Percentiles rank a stretch among this genome's conserved stretches.
Evolutionary conservation across 108 stramenopile species (phyloP).

Genomic region (Cyclotella atomus): DNA sequence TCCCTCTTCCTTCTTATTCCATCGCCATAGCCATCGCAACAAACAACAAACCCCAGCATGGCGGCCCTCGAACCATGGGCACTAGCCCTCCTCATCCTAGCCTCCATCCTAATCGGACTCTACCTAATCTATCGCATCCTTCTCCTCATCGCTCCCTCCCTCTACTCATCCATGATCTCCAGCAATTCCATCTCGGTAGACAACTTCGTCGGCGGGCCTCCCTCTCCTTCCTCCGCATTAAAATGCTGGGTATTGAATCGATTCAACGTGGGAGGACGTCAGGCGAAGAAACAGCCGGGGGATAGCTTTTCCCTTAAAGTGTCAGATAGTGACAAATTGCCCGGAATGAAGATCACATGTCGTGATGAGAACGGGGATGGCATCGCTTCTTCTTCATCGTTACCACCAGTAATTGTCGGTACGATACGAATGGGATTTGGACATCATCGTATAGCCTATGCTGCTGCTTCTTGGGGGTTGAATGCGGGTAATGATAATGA

Average conservation of each 20-base stretch:
- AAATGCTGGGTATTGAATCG: conserved; percentile 44
- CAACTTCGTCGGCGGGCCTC: conserved; percentile 47
- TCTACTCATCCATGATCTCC: conserved; percentile 38
- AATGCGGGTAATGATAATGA: too few species aligned
- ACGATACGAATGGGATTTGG: conserved; percentile 97
- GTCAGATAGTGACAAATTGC: conserved; percentile 40
- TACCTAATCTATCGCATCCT: conserved; percentile 43
- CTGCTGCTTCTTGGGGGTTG: conserved; percentile 85
- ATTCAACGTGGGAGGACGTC: conserved; percentile 39
- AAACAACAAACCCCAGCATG: too few species aligned
- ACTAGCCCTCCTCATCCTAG: conserved; percentile 33
- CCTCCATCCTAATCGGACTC: conserved; percentile 4
- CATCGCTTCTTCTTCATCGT: neutral
- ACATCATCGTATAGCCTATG: conserved; percentile 93
- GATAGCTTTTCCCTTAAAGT: conserved; percentile 35
- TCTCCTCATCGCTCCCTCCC: conserved; percentile 37
- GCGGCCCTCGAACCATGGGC: conserved; percentile 25
- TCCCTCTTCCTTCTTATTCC: too few species aligned
- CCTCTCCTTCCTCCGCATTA: conserved; percentile 38
- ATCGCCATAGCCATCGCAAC: too few species aligned
- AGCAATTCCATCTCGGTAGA: conserved; percentile 52
- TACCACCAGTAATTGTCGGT: conserved; percentile 80
- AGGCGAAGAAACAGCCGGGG: conserved; percentile 40
- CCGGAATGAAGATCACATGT: conserved; percentile 44
- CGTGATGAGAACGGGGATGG: conserved; percentile 29